A percentile compares a stretch with the other conserved stretches of the same genome.
phyloP scores from a whole-genome alignment of 1,284 basidiomycete species.

The Ganoderma lucidum region DNA sequence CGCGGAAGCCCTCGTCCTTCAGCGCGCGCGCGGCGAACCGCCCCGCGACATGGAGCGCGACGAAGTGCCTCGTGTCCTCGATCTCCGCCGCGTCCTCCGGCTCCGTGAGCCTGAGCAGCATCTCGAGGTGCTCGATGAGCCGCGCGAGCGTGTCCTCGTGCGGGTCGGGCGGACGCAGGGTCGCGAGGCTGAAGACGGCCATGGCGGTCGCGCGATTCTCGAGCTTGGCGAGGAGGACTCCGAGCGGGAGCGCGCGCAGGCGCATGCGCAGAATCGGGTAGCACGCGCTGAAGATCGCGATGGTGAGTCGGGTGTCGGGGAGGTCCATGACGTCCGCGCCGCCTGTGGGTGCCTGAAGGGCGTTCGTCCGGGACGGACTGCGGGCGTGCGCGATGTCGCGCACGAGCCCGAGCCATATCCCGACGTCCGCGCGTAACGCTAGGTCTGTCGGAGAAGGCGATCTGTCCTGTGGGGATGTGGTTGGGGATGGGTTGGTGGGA shows the following conservation, averaged over 20 bases:
- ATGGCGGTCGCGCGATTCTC: background rate
- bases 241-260: background rate
- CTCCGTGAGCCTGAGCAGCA: background rate
- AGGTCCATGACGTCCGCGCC: background rate
- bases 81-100: background rate
- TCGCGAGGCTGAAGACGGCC: background rate
- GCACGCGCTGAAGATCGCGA: slow-evolving; percentile 1
- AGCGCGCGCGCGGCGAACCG: background rate
- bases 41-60: background rate
- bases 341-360: background rate
- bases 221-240: background rate
- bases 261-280: background rate
- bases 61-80: background rate
- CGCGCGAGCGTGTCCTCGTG: background rate
- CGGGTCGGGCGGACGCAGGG: background rate
- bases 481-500: background rate
- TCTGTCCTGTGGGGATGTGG: too few species aligned
- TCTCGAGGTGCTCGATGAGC: background rate
- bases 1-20: background rate
- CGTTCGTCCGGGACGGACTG: background rate
- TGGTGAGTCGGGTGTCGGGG: background rate
- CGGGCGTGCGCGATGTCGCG: background rate
- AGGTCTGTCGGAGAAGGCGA: too few species aligned
- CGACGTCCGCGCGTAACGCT: background rate
- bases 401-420: background rate